Conservation (phyloP, 2,329 filamentous ascomycete genomes). For the Daldinia eschscholtzii region DNA sequence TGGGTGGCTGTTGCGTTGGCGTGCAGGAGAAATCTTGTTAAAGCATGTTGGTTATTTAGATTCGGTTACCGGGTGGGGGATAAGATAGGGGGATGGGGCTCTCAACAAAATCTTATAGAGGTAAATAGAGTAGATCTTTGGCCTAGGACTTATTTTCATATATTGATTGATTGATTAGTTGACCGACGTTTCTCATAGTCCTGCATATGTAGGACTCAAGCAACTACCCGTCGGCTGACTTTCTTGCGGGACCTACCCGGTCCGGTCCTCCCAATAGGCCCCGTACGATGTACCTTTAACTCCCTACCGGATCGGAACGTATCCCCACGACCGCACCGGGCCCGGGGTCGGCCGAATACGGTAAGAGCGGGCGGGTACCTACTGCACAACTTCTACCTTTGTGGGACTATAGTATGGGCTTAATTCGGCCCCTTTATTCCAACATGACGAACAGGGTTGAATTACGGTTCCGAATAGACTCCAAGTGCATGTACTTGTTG, state of each 20-base stretch:
- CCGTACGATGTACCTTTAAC: neutral
- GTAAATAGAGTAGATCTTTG: neutral
- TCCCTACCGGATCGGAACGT: slow-evolving; percentile 10
- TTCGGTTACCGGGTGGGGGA: neutral
- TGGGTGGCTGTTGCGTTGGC: neutral
- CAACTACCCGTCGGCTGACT: neutral
- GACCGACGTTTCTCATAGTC: neutral
- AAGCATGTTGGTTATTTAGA: neutral
- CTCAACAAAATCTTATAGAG: too few species aligned
- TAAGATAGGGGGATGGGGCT: neutral
- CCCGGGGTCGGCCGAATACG: slow-evolving; percentile 5
- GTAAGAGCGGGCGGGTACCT: neutral
- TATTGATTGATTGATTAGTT: neutral
- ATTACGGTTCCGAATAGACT: neutral
- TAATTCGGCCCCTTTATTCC: neutral
- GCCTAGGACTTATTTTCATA: neutral
- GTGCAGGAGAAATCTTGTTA: neutral
- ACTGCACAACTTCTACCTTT: neutral
- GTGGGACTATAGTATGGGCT: neutral
- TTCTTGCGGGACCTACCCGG: neutral
- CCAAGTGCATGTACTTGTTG: neutral
- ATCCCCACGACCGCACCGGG: slow-evolving; percentile 1
- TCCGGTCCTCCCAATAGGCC: neutral
- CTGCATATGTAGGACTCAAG: slow-evolving; percentile 11
- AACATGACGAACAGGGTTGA: neutral